A percentile compares a stretch with the other conserved stretches of the same genome.
phyloP scores from a whole-genome alignment of 768 basidiomycete genomes.

The Hydnum rufescens region DNA sequence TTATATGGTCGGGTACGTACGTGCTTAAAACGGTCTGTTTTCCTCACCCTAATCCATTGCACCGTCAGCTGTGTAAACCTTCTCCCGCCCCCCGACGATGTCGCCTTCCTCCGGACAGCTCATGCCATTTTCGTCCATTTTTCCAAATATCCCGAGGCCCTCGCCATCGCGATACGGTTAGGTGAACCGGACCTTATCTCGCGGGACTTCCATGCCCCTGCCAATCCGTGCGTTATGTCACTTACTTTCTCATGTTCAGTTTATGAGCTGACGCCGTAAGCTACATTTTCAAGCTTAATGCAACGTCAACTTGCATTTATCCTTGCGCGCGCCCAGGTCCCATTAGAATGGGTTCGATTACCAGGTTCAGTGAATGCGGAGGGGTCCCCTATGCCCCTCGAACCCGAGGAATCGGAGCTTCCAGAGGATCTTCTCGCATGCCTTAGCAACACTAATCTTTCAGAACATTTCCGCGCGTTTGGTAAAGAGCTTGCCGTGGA shows the following conservation, averaged over 20 bases:
- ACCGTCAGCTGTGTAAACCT: conserved; percentile 58
- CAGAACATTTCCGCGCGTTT: conserved; percentile 68
- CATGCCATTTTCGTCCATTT: conserved; percentile 78
- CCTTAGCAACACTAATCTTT: conserved; percentile 69
- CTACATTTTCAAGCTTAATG: conserved; percentile 40
- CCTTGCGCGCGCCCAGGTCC: conserved; percentile 80
- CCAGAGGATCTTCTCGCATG: conserved; percentile 71
- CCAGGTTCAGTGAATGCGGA: conserved; percentile 25
- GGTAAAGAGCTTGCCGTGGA: conserved; percentile 83
- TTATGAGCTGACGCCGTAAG: not conserved
- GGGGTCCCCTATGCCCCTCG: conserved; percentile 33
- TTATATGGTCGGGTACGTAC: conserved; percentile 78
- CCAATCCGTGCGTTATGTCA: conserved; percentile 46
- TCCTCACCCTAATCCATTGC: conserved; percentile 8
- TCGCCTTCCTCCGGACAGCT: conserved; percentile 70
- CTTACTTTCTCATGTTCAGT: too few relatives aligned
- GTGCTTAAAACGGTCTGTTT: not conserved
- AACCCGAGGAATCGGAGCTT: conserved; percentile 40
- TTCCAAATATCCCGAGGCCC: conserved; percentile 76
- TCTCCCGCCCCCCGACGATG: conserved; percentile 82
- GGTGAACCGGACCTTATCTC: conserved; percentile 62
- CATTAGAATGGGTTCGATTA: conserved; percentile 70
- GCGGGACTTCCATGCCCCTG: conserved; percentile 75
- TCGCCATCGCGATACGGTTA: conserved; percentile 68
- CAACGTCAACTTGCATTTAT: conserved; percentile 87